Evolutionary conservation across 768 basidiomycete genomes (phyloP), one percentile per base, ranked within the genome.

Genomic region (Mycena amicta): DNA sequence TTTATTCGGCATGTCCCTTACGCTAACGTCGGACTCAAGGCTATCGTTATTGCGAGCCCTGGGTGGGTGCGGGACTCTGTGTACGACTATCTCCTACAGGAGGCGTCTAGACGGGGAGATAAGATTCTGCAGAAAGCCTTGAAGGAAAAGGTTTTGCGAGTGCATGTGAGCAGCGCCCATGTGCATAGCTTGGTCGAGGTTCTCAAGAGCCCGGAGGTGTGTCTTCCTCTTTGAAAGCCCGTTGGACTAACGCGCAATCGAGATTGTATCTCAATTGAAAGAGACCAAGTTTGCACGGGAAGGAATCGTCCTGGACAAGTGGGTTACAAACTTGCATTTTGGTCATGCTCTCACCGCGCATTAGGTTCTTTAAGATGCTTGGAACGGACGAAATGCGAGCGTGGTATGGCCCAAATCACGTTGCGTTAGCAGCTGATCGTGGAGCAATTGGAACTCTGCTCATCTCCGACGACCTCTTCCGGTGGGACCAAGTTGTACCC

Each of bases 391-490:
- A 98, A 71, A 87, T 95, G 78, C 83, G 97, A 54, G 97, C 97
- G 4, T 99, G 97, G 97, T 99, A 99, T 72, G 97, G 96, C 1
- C 93, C 95, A 13, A 88, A 92, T 50, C 97, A 99, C 72, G 97
- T 99, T 55, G 79, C 82, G 50, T 81, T 97, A 22, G 97, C 97
- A 3, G 89, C 92, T 31, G 92, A 95, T 68, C 82, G 97, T 50
- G 95, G 95, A 1, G 97, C 97, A 0, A 87, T 98, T 40, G 95
- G 95, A 16, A 94, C 93, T 2, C 80, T 99, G 26, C 79, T 99
- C 53, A 98, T 99, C 43, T 96, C 95, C 18, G 97, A 99, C 67
- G 89, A 89, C 67, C 81, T 98, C 29, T 99, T 98, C 76, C 81
- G 96, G 93, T 89, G 66, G 53, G 82, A 60, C 22, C 25, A 22